These are phyloP conservation scores for Zelonia costaricensis DNA, from an alignment of 208 protist species.

Conservation along the genomic window DNA sequence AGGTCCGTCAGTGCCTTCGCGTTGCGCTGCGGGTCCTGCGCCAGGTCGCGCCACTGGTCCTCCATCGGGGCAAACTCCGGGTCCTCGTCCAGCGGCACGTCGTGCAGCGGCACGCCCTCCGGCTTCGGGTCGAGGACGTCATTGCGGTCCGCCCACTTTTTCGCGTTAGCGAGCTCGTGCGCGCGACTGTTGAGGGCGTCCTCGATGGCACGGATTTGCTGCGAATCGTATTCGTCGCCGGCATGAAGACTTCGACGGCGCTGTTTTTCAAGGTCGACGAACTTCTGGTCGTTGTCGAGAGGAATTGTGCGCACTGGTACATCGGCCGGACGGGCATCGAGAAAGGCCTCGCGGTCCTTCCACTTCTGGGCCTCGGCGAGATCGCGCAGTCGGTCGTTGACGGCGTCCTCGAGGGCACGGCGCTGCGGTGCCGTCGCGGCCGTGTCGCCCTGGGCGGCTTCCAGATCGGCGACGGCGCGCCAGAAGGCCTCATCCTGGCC, in stretches of 20 bases:
- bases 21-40: constrained; percentile 39
- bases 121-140: constrained; percentile 37
- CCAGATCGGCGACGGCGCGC: constrained; percentile 10
- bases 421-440: constrained; percentile 2
- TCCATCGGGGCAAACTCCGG: constrained; percentile 33
- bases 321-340: constrained; percentile 19
- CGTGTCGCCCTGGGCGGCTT: constrained; percentile 1
- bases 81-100: constrained; percentile 41
- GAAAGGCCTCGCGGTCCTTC: constrained; percentile 36
- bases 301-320: constrained; percentile 29
- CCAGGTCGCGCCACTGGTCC: constrained; percentile 30
- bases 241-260: constrained; percentile 13
- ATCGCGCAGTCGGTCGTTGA: constrained; percentile 31
- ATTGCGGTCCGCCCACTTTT: constrained; percentile 39
- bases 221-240: neutral
- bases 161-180: constrained; percentile 38
- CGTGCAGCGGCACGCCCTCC: constrained; percentile 45
- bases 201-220: constrained; percentile 15
- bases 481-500: constrained; percentile 34
- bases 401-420: constrained; percentile 10
- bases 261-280: constrained; percentile 6
- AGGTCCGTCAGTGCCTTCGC: constrained; percentile 16
- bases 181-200: constrained; percentile 48
- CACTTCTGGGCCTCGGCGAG: constrained; percentile 32
- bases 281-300: constrained; percentile 30